Evolutionary conservation across 208 protist species (phyloP).

Genomic region (Trypanosoma avium): DNA sequence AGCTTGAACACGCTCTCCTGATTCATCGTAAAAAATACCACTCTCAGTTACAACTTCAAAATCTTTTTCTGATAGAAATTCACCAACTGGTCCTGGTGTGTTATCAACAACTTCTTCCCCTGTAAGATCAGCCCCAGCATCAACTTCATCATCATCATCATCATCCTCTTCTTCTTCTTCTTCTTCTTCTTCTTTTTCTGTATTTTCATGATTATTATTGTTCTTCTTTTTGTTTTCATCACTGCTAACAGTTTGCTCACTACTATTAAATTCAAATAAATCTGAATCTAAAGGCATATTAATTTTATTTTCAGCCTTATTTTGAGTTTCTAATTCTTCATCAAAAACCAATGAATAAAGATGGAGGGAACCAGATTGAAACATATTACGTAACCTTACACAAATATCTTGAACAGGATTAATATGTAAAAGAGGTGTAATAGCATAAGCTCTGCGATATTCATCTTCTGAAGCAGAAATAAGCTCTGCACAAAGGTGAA

Average conservation of each 20-base stretch:
- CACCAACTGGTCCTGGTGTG: constrained; percentile 20
- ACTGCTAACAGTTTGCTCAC: not conserved
- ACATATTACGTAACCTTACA: constrained; percentile 33
- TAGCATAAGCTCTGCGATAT: constrained; percentile 20
- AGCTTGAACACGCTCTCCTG: constrained; percentile 56
- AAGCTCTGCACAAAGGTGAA: constrained; percentile 49
- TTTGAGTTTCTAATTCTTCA: not conserved
- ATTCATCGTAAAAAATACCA: constrained; percentile 50
- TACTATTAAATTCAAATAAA: not conserved
- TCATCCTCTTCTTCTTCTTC: not conserved
- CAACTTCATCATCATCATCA: constrained; percentile 9
- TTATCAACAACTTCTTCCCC: constrained; percentile 72
- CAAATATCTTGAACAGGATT: constrained; percentile 59
- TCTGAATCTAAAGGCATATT: not conserved
- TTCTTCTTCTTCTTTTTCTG: too few species aligned
- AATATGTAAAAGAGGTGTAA: constrained; percentile 68
- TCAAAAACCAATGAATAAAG: not conserved
- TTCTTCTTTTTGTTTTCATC: too few species aligned
- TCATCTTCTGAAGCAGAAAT: constrained; percentile 22
- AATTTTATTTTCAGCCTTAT: not conserved
- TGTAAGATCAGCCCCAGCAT: constrained; percentile 40
- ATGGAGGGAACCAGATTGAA: constrained; percentile 14
- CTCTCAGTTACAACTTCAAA: constrained; percentile 66
- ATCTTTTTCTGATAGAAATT: constrained; percentile 63
- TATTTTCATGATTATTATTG: too few species aligned